A percentile compares a stretch with the other conserved stretches of the same genome.
Evolutionary conservation across 768 basidiomycete genomes (phyloP).

Genomic region (Lactifluus volemus): DNA sequence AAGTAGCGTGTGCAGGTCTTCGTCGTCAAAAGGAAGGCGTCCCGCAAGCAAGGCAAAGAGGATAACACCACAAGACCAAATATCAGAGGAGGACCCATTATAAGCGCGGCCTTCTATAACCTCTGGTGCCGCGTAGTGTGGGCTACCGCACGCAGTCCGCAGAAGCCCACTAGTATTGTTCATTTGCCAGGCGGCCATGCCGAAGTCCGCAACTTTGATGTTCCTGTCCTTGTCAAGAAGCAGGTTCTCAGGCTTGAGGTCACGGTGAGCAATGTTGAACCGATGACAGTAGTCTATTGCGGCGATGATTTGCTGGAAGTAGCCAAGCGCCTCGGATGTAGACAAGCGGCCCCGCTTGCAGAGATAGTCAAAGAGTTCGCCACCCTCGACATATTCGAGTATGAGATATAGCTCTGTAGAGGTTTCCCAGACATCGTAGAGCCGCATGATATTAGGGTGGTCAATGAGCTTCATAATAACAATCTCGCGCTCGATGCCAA

Average conservation of each 20-base stretch:
- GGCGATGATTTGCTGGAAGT: slow-evolving; percentile 90
- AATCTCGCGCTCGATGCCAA: slow-evolving; percentile 87
- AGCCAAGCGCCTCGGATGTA: slow-evolving; percentile 63
- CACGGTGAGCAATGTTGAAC: slow-evolving; percentile 92
- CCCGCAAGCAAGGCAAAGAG: slow-evolving; percentile 84
- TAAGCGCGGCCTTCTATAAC: slow-evolving; percentile 78
- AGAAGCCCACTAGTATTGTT: slow-evolving; percentile 49
- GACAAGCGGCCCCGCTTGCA: slow-evolving; percentile 69
- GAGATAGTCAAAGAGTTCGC: slow-evolving; percentile 91
- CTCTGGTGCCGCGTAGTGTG: slow-evolving; percentile 93
- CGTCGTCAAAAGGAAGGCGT: slow-evolving; percentile 87
- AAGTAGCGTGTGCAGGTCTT: slow-evolving; percentile 67
- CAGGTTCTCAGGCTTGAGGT: slow-evolving; percentile 88
- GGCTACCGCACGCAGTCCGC: slow-evolving; percentile 85
- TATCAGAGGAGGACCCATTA: slow-evolving; percentile 81
- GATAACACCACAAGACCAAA: slow-evolving; percentile 96
- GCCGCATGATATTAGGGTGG: slow-evolving; percentile 88
- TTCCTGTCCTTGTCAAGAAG: slow-evolving; percentile 75
- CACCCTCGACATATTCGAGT: slow-evolving; percentile 90
- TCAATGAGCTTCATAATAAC: slow-evolving; percentile 97
- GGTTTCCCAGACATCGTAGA: slow-evolving; percentile 98
- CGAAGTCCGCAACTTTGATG: slow-evolving; percentile 94
- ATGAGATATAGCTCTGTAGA: slow-evolving; percentile 82
- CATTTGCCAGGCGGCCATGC: slow-evolving; percentile 91
- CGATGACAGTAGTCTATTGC: slow-evolving; percentile 89